These are phyloP conservation scores for Trichoderma sp. DNA, from an alignment of 2,329 filamentous ascomycete species.

Conservation along the genomic window DNA sequence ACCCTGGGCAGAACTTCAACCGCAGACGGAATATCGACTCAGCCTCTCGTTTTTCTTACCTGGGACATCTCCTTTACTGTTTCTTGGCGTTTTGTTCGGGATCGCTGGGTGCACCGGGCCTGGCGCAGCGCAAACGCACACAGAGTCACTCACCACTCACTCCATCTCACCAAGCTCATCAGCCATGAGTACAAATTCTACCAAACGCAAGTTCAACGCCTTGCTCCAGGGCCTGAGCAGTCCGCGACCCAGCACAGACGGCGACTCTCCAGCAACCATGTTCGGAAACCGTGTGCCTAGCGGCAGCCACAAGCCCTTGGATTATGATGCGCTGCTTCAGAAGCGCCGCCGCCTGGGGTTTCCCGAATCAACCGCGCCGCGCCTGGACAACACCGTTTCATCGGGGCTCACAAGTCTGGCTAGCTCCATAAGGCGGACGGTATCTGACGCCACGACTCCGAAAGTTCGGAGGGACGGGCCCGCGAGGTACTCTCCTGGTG, in stretches of 20 bases:
- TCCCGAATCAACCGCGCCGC: conserved; percentile 41
- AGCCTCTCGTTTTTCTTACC: background rate
- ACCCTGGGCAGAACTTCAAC: background rate
- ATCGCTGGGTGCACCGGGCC: background rate
- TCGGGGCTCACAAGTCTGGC: conserved; percentile 25
- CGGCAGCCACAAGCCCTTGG: conserved; percentile 24
- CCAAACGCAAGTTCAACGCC: conserved; percentile 81
- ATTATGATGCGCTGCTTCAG: conserved; percentile 43
- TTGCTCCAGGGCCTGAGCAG: conserved; percentile 66
- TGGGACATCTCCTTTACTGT: background rate
- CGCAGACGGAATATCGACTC: background rate
- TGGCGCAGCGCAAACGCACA: background rate
- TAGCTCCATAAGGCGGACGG: conserved; percentile 24
- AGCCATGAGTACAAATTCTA: conserved; percentile 60
- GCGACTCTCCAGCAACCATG: conserved; percentile 11
- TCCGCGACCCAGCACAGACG: conserved; percentile 24
- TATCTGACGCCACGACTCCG: conserved; percentile 25
- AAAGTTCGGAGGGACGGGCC: conserved; percentile 29
- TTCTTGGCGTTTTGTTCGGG: background rate
- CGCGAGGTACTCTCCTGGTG: conserved; percentile 80
- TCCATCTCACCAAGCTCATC: background rate
- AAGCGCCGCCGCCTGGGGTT: conserved; percentile 55
- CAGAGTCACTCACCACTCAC: background rate
- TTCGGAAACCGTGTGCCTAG: conserved; percentile 19
- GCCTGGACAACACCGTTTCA: conserved; percentile 21